Evolutionary conservation across 768 basidiomycete genomes (phyloP), one percentile per base, ranked within the genome.

Genomic region (Candolleomyces eurysporus): DNA sequence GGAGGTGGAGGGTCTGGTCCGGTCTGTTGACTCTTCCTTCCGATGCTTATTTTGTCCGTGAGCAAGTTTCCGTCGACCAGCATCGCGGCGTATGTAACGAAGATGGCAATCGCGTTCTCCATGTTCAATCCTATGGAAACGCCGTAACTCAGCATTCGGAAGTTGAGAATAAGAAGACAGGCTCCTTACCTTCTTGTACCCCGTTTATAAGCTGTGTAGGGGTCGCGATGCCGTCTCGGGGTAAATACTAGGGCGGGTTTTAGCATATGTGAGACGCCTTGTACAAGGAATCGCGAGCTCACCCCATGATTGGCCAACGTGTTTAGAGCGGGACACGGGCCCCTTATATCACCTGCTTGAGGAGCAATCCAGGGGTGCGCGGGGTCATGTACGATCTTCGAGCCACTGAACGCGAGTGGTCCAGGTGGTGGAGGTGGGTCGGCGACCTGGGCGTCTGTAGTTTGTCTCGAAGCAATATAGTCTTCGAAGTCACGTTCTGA

Each of bases 251-350:
- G 36, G 6, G 36, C 36, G 36, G 1, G 36, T 6, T 36, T 8
- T 7, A 36, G 36, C 5, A 36, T 8, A 36, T 36, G 36, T 11
- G 11, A 36, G 36, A 36, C 2, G 26, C 26, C 26, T 26, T 26
- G 26, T 36, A 2, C 6, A 36, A 21, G 32, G 22, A 4, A 39
- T 46, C 26, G 11, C 5, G 45, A 58, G 58, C 59, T 30, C 52
- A 67, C 66, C 26, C 66, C 66, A 51, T 67, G 66, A 39, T 53
- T 58, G 10, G 66, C 66, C 11, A 67, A 55, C 4, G 66, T 67
- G 48, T 67, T 67, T 50, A 67, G 48, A 16, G 58, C 66, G 22
- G 66, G 66, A 26, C 66, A 67, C 46, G 66, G 66, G 6, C 66
- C 66, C 26, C 66, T 53, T 14, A 63, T 61, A 40, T 64, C 67